phyloP scores from a whole-genome alignment of 169 alveolate genomes.

The Plasmodium gaboni region DNA sequence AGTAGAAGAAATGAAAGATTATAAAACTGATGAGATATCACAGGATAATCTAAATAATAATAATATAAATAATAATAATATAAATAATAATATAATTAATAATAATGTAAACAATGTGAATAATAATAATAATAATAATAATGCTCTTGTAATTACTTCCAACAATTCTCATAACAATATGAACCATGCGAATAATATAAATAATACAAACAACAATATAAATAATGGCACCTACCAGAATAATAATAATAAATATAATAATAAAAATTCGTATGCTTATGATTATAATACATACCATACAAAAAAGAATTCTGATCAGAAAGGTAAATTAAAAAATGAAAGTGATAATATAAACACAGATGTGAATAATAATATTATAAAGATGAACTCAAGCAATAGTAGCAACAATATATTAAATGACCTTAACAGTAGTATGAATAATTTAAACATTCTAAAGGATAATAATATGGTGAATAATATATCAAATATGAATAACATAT shows the following conservation, averaged over 20 bases:
- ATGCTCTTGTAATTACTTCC: not conserved
- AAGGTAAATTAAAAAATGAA: not conserved
- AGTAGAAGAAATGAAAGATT: conserved; percentile 13
- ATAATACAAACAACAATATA: not conserved
- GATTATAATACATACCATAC: conserved; percentile 38
- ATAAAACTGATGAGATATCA: not conserved
- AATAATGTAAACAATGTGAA: not conserved
- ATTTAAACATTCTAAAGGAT: not conserved
- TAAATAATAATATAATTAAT: not conserved
- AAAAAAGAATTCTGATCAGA: conserved; percentile 26
- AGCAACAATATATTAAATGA: not conserved
- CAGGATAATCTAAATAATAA: not conserved
- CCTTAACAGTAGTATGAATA: not conserved
- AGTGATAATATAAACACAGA: not conserved
- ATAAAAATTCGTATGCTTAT: conserved; percentile 28
- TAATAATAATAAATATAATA: conserved; percentile 8
- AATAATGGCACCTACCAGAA: not conserved
- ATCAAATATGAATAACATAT: not conserved
- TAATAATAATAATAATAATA: not conserved
- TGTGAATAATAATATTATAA: not conserved
- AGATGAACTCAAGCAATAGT: not conserved
- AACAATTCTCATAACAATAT: not conserved
- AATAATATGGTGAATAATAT: not conserved
- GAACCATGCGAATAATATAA: not conserved
- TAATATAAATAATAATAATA: not conserved